A percentile compares a stretch with the other conserved stretches of the same genome.
These are phyloP conservation scores for Talaromyces albobiverticillius DNA, from an alignment of 2,329 filamentous ascomycete species.

Conservation along the genomic window DNA sequence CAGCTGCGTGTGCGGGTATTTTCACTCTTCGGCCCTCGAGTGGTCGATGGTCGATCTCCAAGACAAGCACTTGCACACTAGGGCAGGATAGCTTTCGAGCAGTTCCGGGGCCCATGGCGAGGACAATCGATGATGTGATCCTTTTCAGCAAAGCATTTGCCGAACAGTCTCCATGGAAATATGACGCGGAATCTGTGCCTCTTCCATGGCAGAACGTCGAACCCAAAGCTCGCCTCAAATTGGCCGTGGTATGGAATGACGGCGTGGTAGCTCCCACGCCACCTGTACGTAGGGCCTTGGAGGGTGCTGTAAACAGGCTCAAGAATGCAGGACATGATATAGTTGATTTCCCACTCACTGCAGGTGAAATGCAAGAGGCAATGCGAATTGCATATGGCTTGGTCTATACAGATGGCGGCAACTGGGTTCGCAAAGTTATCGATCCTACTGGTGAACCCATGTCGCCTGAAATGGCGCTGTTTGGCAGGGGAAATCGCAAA, in stretches of 20 bases:
- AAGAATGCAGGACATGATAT: too few relatives aligned
- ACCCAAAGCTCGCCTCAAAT: conserved; percentile 28
- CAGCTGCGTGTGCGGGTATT: too few relatives aligned
- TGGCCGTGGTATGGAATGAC: conserved; percentile 11
- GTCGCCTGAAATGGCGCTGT: too few relatives aligned
- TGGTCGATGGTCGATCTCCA: too few relatives aligned
- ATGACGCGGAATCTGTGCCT: conserved; percentile 2
- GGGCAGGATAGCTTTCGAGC: conserved; percentile 32
- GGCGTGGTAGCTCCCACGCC: conserved; percentile 8
- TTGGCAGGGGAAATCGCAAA: too few relatives aligned
- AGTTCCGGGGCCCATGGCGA: conserved; percentile 28
- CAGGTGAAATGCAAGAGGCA: too few relatives aligned
- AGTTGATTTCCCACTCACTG: too few relatives aligned
- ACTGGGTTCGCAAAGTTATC: too few relatives aligned
- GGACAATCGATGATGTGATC: conserved; percentile 32
- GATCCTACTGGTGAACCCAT: too few relatives aligned
- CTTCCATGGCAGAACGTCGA: conserved; percentile 25
- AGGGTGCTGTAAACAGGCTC: conserved; percentile 34
- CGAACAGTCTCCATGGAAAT: conserved; percentile 7
- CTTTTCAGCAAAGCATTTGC: conserved; percentile 28
- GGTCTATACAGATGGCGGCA: too few relatives aligned
- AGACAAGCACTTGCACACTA: conserved; percentile 23
- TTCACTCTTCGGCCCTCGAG: too few relatives aligned
- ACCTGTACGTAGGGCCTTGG: background rate
- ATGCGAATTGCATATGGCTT: too few relatives aligned